Conservation (phyloP, 176 grass and related monocot genomes). For the Neostapfia colusana region DNA sequence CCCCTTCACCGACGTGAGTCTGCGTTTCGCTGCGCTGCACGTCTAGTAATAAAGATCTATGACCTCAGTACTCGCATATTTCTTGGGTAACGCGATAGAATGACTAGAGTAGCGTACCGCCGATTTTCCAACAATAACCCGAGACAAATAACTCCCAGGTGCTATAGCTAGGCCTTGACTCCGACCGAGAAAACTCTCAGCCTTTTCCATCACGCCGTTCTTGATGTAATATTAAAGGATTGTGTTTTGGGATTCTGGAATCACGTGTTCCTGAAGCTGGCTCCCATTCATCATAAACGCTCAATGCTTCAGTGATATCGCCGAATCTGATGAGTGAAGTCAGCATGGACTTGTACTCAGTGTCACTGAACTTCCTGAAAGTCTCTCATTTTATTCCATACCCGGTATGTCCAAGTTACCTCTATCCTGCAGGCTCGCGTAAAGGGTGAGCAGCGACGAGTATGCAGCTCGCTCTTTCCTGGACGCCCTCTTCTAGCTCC, state of each 20-base stretch:
- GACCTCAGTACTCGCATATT: too few relatives aligned
- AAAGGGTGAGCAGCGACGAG: constrained; percentile 69
- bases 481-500: constrained; percentile 69
- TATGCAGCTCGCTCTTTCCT: constrained; percentile 54
- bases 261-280: constrained; percentile 51
- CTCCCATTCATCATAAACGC: constrained; percentile 62
- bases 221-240: constrained; percentile 76
- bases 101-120: too few relatives aligned
- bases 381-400: constrained; percentile 63
- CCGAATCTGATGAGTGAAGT: constrained; percentile 63
- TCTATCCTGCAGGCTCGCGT: constrained; percentile 59
- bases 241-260: constrained; percentile 66
- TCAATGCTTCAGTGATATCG: constrained; percentile 54
- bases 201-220: constrained; percentile 56
- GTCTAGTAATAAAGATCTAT: too few relatives aligned
- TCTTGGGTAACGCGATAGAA: too few relatives aligned
- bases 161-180: constrained; percentile 69
- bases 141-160: constrained; percentile 70
- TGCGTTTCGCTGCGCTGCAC: too few relatives aligned
- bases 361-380: constrained; percentile 70
- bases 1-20: too few relatives aligned
- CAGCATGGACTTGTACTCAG: constrained; percentile 79
- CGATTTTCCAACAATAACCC: constrained; percentile 66
- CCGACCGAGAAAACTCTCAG: constrained; percentile 49
- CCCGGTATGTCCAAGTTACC: constrained; percentile 70